Evolutionary conservation across 352 stramenopile genomes (phyloP).

Genomic region (Phytopythium boreale): DNA sequence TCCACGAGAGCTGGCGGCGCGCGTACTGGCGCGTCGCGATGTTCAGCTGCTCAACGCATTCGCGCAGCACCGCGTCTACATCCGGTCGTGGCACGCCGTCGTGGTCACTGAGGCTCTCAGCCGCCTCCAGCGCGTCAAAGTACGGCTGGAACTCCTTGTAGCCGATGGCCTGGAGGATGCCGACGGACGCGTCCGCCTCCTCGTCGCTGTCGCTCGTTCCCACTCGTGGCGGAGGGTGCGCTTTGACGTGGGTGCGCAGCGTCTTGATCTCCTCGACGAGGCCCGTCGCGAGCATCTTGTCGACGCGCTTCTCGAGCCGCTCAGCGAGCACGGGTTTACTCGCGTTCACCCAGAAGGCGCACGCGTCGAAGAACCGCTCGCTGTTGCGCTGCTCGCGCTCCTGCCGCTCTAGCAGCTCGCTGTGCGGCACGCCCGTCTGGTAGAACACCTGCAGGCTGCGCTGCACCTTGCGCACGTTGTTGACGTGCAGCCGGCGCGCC

Average conservation of each 20-base stretch:
- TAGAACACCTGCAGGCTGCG: conserved; percentile 84
- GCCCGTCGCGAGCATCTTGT: conserved; percentile 76
- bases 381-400: conserved; percentile 36
- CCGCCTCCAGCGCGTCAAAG: conserved; percentile 54
- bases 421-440: conserved; percentile 75
- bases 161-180: conserved; percentile 87
- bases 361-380: conserved; percentile 76
- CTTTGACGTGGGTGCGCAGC: conserved; percentile 43
- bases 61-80: conserved; percentile 40
- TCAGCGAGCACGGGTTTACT: conserved; percentile 57
- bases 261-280: conserved; percentile 77
- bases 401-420: conserved; percentile 59
- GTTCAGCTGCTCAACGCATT: conserved; percentile 78
- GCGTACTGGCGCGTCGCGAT: conserved; percentile 83
- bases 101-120: conserved; percentile 12
- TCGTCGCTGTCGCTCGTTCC: conserved; percentile 14
- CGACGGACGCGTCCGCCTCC: conserved; percentile 46
- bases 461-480: conserved; percentile 85
- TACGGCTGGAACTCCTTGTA: conserved; percentile 91
- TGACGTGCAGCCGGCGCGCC: conserved; percentile 76
- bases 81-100: conserved; percentile 9
- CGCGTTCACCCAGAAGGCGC: conserved; percentile 84
- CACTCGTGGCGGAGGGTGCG: conserved; percentile 37
- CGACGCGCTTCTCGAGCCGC: conserved; percentile 65
- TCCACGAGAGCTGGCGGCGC: conserved; percentile 84